Evolutionary conservation across 257 asterid genomes (phyloP).

Genomic region (Verbena officinalis): DNA sequence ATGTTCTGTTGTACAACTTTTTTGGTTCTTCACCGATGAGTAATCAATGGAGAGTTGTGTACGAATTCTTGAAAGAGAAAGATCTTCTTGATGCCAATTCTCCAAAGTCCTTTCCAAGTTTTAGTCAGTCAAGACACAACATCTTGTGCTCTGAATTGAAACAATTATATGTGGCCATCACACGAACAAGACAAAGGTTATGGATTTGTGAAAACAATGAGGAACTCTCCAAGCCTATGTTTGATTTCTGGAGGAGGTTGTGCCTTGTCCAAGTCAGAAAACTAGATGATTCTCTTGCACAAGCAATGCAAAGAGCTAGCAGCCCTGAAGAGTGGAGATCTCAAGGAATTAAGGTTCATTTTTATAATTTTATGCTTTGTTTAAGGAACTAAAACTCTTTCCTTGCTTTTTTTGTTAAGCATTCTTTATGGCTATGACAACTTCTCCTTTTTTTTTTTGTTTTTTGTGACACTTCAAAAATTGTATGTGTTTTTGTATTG

Average conservation of each 20-base stretch:
- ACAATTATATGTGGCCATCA: slow-evolving; percentile 66
- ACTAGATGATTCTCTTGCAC: slow-evolving; percentile 56
- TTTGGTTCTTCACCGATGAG: slow-evolving; percentile 65
- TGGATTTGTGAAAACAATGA: slow-evolving; percentile 69
- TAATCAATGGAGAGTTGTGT: slow-evolving; percentile 70
- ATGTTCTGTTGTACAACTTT: slow-evolving; percentile 65
- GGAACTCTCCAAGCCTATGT: slow-evolving; percentile 59
- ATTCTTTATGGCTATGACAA: no score
- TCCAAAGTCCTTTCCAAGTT: slow-evolving; percentile 46
- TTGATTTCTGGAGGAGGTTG: slow-evolving; percentile 61
- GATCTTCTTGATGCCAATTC: slow-evolving; percentile 41
- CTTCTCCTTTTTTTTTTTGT: no score
- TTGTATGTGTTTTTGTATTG: no score
- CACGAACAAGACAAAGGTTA: slow-evolving; percentile 71
- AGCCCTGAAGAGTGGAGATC: slow-evolving; percentile 70
- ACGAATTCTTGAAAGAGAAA: slow-evolving; percentile 51
- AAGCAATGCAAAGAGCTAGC: slow-evolving; percentile 70
- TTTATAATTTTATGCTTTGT: background rate
- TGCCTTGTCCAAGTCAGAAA: slow-evolving; percentile 54
- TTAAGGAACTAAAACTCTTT: background rate
- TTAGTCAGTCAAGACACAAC: slow-evolving; percentile 51
- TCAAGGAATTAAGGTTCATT: slow-evolving; percentile 62
- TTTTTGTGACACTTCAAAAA: no score
- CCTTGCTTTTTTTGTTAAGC: no score
- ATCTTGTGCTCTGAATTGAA: slow-evolving; percentile 69